Conservation (phyloP, 345 rosid species). For the Reutealis trisperma region DNA sequence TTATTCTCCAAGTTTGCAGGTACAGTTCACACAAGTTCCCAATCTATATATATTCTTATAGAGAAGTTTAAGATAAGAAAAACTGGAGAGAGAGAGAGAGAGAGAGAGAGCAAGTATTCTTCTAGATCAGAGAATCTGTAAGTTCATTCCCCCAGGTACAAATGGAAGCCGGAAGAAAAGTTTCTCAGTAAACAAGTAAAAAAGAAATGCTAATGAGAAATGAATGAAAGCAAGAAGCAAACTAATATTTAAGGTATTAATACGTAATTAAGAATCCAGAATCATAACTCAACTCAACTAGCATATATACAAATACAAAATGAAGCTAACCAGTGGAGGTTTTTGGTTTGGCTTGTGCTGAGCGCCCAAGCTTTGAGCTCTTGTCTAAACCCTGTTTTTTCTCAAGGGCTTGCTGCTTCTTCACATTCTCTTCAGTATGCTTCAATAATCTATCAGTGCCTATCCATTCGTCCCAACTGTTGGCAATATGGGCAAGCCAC, state of each 20-base stretch:
- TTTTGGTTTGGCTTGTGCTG: conserved; percentile 35
- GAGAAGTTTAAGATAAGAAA: neutral
- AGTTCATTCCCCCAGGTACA: neutral
- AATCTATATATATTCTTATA: neutral
- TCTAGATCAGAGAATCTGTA: neutral
- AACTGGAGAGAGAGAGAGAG: neutral
- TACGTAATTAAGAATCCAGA: neutral
- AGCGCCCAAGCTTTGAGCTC: conserved; percentile 31
- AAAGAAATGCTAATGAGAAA: neutral
- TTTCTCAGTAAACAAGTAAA: neutral
- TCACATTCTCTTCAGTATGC: conserved; percentile 31
- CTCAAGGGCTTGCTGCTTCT: conserved; percentile 36
- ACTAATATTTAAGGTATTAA: neutral
- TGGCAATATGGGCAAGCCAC: conserved; percentile 49
- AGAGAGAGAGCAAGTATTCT: neutral
- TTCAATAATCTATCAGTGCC: conserved; percentile 33
- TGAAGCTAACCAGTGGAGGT: conserved; percentile 27
- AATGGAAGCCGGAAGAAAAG: neutral
- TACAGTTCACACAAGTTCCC: neutral
- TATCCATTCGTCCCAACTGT: conserved; percentile 45
- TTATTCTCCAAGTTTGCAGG: neutral
- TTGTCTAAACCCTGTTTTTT: conserved; percentile 31
- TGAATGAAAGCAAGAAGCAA: neutral
- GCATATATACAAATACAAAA: neutral
- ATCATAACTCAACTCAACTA: neutral